Percentiles rank a stretch among this genome's conserved stretches.
Conservation (phyloP, 148 eudicot genomes). For the Camellia japonica region DNA sequence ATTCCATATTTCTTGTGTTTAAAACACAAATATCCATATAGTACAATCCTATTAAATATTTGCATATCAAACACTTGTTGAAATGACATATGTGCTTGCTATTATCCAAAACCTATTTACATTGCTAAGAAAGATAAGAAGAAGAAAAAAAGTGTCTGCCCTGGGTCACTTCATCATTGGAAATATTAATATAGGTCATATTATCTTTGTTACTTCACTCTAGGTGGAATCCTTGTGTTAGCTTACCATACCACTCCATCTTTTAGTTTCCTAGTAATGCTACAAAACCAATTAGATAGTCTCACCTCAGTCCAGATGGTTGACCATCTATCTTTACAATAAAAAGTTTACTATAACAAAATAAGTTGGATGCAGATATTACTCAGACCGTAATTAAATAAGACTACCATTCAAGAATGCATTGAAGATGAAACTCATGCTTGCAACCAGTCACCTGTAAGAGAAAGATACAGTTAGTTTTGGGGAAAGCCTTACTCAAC, state of each 20-base stretch:
- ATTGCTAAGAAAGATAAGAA: too few species aligned
- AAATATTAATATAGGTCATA: too few species aligned
- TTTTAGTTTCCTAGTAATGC: background rate
- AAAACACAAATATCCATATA: too few species aligned
- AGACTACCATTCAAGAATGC: constrained; percentile 92
- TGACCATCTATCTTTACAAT: background rate
- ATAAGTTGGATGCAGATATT: background rate
- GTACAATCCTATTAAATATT: background rate
- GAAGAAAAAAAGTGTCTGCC: too few species aligned
- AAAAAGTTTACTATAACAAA: background rate
- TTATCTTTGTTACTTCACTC: too few species aligned
- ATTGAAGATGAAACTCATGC: constrained; percentile 98
- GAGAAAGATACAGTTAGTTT: constrained; percentile 13
- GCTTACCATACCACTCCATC: background rate
- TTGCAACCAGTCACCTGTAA: constrained; percentile 86
- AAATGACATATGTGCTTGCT: too few species aligned
- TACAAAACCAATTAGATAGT: background rate
- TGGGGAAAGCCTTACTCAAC: background rate
- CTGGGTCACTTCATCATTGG: too few species aligned
- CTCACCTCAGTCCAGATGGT: too few species aligned
- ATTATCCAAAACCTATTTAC: too few species aligned
- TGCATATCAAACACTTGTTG: too few species aligned
- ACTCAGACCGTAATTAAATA: background rate
- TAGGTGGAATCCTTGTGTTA: background rate
- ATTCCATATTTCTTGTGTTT: too few species aligned